These are phyloP conservation scores for Steccherinum ochraceum DNA, from an alignment of 768 basidiomycete species.

Conservation along the genomic window DNA sequence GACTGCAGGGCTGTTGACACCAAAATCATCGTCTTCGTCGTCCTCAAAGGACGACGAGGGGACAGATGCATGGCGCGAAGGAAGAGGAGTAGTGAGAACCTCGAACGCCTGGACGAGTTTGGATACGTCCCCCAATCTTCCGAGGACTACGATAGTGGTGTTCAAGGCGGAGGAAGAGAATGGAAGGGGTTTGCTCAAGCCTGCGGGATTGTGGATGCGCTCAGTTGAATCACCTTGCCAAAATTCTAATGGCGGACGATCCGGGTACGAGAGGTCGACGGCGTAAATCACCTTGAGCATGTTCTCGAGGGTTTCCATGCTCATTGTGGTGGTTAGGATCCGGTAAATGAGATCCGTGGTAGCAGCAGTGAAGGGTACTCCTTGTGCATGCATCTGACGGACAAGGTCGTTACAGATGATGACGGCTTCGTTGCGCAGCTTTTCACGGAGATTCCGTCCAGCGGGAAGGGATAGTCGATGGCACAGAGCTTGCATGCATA, in stretches of 20 bases:
- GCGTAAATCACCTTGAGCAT: conserved; percentile 69
- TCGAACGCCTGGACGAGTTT: conserved; percentile 74
- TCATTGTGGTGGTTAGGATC: conserved; percentile 59
- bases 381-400: conserved; percentile 36
- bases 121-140: conserved; percentile 50
- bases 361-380: conserved; percentile 46
- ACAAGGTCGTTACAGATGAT: conserved; percentile 31
- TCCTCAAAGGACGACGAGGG: conserved; percentile 57
- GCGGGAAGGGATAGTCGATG: conserved; percentile 61
- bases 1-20: conserved; percentile 32
- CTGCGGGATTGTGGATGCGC: neutral
- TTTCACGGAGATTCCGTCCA: conserved; percentile 28
- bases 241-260: conserved; percentile 52
- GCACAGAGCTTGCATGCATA: conserved; percentile 65
- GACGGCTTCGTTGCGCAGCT: conserved; percentile 47
- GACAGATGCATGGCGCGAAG: conserved; percentile 37
- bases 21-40: conserved; percentile 58
- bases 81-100: conserved; percentile 67
- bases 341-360: conserved; percentile 65
- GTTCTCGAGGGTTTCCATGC: conserved; percentile 47
- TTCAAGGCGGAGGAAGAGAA: conserved; percentile 61
- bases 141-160: conserved; percentile 66
- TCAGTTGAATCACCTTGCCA: conserved; percentile 10
- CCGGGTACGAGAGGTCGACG: conserved; percentile 71
- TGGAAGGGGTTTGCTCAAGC: conserved; percentile 8